phyloP scores from a whole-genome alignment of 2,329 filamentous ascomycete species.

The Stemphylium lycopersici region DNA sequence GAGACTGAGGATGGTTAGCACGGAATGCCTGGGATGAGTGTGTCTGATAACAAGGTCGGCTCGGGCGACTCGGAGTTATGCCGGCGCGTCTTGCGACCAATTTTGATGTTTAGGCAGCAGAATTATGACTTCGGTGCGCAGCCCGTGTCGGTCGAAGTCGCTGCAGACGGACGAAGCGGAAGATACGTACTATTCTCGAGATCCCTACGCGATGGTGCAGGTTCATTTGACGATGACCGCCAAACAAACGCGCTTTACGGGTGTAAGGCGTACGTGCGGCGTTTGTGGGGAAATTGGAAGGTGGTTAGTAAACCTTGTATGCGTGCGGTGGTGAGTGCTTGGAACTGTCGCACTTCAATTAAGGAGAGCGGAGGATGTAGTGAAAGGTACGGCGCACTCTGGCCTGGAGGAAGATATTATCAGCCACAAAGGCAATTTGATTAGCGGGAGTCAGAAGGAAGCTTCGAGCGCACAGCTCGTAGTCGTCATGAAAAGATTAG shows the following conservation, averaged over 20 bases:
- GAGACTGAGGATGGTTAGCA: constrained; percentile 48
- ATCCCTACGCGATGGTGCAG: constrained; percentile 72
- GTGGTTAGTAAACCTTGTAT: constrained; percentile 20
- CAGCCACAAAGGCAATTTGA: constrained; percentile 27
- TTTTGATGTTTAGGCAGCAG: constrained; percentile 27
- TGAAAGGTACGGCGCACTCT: constrained; percentile 25
- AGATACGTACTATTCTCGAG: constrained; percentile 66
- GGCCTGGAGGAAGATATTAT: constrained; percentile 38
- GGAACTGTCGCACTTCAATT: constrained; percentile 15
- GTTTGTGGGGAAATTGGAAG: constrained; percentile 19
- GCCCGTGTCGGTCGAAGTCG: constrained; percentile 4
- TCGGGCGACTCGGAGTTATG: constrained; percentile 21
- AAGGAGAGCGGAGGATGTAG: constrained; percentile 12
- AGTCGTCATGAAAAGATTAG: constrained; percentile 31
- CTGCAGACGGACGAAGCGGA: constrained; percentile 4
- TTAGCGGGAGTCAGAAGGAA: constrained; percentile 38
- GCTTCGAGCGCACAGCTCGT: constrained; percentile 33
- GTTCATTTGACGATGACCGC: constrained; percentile 98
- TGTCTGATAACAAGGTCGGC: constrained; percentile 22
- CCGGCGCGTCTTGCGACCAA: constrained; percentile 10
- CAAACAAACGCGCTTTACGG: constrained; percentile 81
- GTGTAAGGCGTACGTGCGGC: constrained; percentile 29
- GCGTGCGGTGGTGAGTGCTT: constrained; percentile 18
- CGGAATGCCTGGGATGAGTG: neutral
- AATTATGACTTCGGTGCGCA: constrained; percentile 20